phyloP scores from a whole-genome alignment of 2,329 filamentous ascomycete species.

The Colletotrichum somersetense region DNA sequence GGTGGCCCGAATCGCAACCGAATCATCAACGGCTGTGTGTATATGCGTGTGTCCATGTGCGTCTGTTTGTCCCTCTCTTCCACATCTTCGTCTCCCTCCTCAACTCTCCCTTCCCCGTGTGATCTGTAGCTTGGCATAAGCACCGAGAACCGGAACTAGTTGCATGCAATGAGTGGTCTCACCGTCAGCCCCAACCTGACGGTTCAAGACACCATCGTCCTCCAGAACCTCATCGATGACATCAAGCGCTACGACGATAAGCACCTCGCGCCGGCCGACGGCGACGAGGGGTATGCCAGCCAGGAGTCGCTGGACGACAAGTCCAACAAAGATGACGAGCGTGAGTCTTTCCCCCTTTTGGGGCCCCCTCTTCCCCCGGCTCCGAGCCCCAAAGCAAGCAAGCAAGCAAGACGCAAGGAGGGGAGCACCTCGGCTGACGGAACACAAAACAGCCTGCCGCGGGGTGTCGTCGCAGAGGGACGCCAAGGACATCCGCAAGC shows the following conservation, averaged over 20 bases:
- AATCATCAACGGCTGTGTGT: neutral
- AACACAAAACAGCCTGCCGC: slow-evolving; percentile 2
- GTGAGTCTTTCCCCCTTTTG: neutral
- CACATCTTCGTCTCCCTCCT: neutral
- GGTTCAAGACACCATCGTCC: slow-evolving; percentile 16
- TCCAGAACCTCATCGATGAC: slow-evolving; percentile 24
- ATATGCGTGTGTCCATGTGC: neutral
- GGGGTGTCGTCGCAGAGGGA: slow-evolving; percentile 19
- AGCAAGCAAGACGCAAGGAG: neutral
- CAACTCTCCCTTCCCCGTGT: neutral
- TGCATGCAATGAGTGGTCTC: slow-evolving; percentile 22
- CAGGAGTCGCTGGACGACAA: slow-evolving; percentile 16
- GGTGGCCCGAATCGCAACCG: neutral
- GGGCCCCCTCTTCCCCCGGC: no score
- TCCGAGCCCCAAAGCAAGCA: no score
- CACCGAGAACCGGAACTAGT: neutral
- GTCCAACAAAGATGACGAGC: slow-evolving; percentile 14
- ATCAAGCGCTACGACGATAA: slow-evolving; percentile 20
- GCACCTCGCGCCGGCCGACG: slow-evolving; percentile 2
- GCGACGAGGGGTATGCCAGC: slow-evolving; percentile 20
- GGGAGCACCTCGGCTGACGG: neutral
- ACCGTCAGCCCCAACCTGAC: slow-evolving; percentile 17
- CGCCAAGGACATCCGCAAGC: slow-evolving; percentile 47
- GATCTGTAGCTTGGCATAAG: neutral
- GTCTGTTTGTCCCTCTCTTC: neutral